Conservation (phyloP, 23 red algal species). For the Agarophyton chilense region DNA sequence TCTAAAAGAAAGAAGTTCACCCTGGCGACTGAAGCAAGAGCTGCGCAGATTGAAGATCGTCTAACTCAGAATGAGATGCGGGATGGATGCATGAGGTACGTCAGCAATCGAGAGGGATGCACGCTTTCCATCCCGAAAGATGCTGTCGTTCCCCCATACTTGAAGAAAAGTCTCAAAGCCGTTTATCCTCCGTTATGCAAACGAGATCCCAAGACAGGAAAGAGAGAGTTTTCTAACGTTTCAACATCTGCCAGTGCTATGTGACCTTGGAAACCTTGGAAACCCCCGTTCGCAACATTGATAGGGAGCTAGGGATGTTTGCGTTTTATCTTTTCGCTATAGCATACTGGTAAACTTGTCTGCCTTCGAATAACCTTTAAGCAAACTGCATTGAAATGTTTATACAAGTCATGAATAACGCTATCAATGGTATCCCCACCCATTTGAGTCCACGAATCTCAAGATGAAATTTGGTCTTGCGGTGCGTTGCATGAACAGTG, state of each 20-base stretch:
- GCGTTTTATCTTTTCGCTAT: too few species aligned
- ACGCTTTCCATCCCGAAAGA: slow-evolving; percentile 62
- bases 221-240: slow-evolving; percentile 30
- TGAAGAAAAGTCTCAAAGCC: slow-evolving; percentile 31
- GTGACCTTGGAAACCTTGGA: neutral
- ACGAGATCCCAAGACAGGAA: slow-evolving; percentile 65
- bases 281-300: neutral
- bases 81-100: slow-evolving; percentile 56
- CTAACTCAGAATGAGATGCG: slow-evolving; percentile 65
- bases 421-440: too few species aligned
- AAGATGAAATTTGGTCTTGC: too few species aligned
- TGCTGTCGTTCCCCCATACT: slow-evolving; percentile 21
- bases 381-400: too few species aligned
- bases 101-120: slow-evolving; percentile 49
- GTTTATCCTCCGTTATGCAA: slow-evolving; percentile 48
- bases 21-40: slow-evolving; percentile 56
- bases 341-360: too few species aligned
- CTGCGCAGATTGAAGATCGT: slow-evolving; percentile 50
- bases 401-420: too few species aligned
- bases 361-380: too few species aligned
- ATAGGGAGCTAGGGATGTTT: too few species aligned
- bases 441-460: too few species aligned
- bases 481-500: too few species aligned
- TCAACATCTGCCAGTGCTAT: neutral
- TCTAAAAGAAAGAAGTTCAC: slow-evolving; percentile 77